Conservation (phyloP, 495 filamentous ascomycete genomes). For the Apodospora peruviana region DNA sequence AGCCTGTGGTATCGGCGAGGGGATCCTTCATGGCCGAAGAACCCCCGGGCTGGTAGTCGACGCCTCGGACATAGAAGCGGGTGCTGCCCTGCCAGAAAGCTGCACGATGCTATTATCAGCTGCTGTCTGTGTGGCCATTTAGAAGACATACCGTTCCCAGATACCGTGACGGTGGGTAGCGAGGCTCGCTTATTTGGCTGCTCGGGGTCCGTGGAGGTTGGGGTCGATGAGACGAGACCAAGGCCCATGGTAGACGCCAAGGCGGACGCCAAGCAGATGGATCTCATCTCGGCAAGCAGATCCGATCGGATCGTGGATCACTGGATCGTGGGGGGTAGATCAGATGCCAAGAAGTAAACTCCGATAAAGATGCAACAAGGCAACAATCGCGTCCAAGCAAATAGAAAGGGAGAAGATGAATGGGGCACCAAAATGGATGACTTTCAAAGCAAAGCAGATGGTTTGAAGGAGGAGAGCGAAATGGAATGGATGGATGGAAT, state of each 20-base stretch:
- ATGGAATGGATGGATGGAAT: neutral
- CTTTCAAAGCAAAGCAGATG: neutral
- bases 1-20: slow-evolving; percentile 62
- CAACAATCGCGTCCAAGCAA: neutral
- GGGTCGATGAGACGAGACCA: slow-evolving; percentile 48
- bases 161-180: slow-evolving; percentile 38
- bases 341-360: slow-evolving; percentile 3
- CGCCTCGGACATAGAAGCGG: slow-evolving; percentile 90
- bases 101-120: slow-evolving; percentile 26
- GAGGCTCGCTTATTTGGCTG: slow-evolving; percentile 45
- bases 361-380: neutral
- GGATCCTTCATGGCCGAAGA: slow-evolving; percentile 74
- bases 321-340: slow-evolving; percentile 1
- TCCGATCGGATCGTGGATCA: neutral
- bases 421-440: slow-evolving; percentile 4
- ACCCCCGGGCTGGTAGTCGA: slow-evolving; percentile 94
- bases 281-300: slow-evolving; percentile 11
- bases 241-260: slow-evolving; percentile 44
- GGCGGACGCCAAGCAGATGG: slow-evolving; percentile 34
- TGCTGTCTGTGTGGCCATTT: neutral
- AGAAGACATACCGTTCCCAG: slow-evolving; percentile 40
- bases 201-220: slow-evolving; percentile 53
- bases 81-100: slow-evolving; percentile 81
- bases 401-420: neutral
- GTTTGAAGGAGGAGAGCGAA: neutral